Evolutionary conservation across 1,284 basidiomycete genomes (phyloP), one percentile per base, ranked within the genome.

Genomic region (Naganishia cerealis): DNA sequence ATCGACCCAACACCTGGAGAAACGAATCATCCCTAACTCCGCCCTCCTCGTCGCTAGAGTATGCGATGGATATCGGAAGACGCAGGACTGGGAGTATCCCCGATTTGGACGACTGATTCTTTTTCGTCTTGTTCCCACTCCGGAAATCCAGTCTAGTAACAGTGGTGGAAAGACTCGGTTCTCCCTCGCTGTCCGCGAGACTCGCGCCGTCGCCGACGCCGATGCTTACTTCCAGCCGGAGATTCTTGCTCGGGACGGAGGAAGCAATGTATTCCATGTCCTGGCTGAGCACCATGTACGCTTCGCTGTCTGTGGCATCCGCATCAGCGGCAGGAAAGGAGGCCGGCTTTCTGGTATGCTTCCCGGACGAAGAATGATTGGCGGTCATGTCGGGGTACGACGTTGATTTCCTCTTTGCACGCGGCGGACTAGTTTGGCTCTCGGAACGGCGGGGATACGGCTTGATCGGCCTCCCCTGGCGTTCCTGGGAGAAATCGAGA

Each of bases 21-120:
- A 59, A 59, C 57, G 57, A 59, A 59, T 48, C 57, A 59, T 59
- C 57, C 57, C 57, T 29, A 3, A 36, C 39, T 8, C 57, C 42
- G 3, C 57, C 57, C 10, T 46, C 57, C 18, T 26, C 39, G n/a
- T 59, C 57, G 48, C 43, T 48, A 1, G 57, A 59, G 48, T 59
- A 59, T 10, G 42, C 57, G 29, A 59, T 59, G 2, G 40, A 46
- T 26, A 13, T 43, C 29, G 29, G 29, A 33, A 33, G 6, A 33
- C 29, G 29, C 29, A 6, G 29, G 29, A 33, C 29, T 33, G 29
- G 29, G 29, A 33, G 29, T 2, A 33, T 33, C 29, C 29, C 29
- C 29, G 6, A 33, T 33, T 33, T 33, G 29, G 29, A 33, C 29
- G 29, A 6, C 29, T 33, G 29, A 33, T 33, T 2, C 2, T 33